phyloP scores from a whole-genome alignment of 2,329 filamentous ascomycete species.

The Colletotrichum gigasporum region DNA sequence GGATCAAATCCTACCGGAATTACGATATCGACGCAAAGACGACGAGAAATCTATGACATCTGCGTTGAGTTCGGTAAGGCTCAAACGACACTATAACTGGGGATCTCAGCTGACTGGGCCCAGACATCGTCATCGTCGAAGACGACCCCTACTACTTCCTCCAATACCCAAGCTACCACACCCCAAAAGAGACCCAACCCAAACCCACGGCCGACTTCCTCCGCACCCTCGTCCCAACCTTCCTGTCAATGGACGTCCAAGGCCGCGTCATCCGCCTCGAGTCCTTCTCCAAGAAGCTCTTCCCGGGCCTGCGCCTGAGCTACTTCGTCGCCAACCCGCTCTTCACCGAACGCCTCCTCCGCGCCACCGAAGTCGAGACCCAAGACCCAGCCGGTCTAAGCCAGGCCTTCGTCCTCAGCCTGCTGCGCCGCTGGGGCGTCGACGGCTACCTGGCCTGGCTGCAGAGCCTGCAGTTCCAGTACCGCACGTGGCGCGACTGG shows the following conservation, averaged over 20 bases:
- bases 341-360: slow-evolving; percentile 40
- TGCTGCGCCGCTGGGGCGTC: slow-evolving; percentile 74
- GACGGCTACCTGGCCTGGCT: slow-evolving; percentile 80
- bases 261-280: slow-evolving; percentile 39
- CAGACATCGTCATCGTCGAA: slow-evolving; percentile 66
- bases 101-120: not conserved
- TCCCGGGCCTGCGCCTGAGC: slow-evolving; percentile 73
- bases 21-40: slow-evolving; percentile 66
- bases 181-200: slow-evolving; percentile 61
- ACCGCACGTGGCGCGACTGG: slow-evolving; percentile 71
- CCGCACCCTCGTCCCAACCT: slow-evolving; percentile 33
- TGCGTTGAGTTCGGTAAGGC: slow-evolving; percentile 50
- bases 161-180: slow-evolving; percentile 47
- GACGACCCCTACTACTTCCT: slow-evolving; percentile 59
- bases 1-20: slow-evolving; percentile 78
- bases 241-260: slow-evolving; percentile 37
- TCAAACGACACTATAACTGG: slow-evolving; percentile 70
- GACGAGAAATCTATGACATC: slow-evolving; percentile 64
- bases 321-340: slow-evolving; percentile 62
- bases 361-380: slow-evolving; percentile 58
- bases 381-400: slow-evolving; percentile 76
- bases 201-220: slow-evolving; percentile 30
- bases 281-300: slow-evolving; percentile 45
- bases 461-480: slow-evolving; percentile 73
- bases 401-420: slow-evolving; percentile 51